These are phyloP conservation scores for Ogataea glucozyma DNA, from an alignment of 805 yeast genomes.

Conservation along the genomic window DNA sequence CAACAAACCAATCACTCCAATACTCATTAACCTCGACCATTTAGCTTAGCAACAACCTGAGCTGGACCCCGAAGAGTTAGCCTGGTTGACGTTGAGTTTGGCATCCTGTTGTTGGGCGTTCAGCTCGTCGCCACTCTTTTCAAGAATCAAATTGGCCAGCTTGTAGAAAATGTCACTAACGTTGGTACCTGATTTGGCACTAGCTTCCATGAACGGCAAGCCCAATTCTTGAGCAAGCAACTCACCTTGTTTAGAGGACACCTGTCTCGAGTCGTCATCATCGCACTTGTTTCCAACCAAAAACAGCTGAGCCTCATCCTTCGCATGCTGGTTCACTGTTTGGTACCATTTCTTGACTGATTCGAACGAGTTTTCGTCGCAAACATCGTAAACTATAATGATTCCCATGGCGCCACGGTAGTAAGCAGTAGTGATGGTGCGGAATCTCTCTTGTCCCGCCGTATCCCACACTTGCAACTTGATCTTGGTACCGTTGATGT, in stretches of 20 bases:
- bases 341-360: conserved; percentile 93
- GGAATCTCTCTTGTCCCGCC: conserved; percentile 95
- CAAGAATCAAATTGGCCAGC: conserved; percentile 83
- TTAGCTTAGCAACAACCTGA: conserved; percentile 32
- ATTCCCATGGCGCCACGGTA: conserved; percentile 91
- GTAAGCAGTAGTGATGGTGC: conserved; percentile 92
- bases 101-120: conserved; percentile 29
- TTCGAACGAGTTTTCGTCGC: conserved; percentile 88
- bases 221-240: conserved; percentile 82
- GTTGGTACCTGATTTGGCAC: conserved; percentile 90
- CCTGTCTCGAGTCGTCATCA: conserved; percentile 83
- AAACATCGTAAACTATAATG: conserved; percentile 78
- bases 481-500: conserved; percentile 87
- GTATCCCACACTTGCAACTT: conserved; percentile 97
- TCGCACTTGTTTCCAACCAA: conserved; percentile 96
- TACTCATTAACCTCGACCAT: too few relatives aligned
- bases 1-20: not conserved
- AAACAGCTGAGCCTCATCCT: conserved; percentile 91
- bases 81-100: conserved; percentile 32
- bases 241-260: conserved; percentile 87
- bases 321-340: conserved; percentile 95
- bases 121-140: conserved; percentile 55
- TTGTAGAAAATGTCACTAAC: conserved; percentile 92
- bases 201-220: conserved; percentile 91
- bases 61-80: conserved; percentile 15